Evolutionary conservation across 225 moss, liverwort and hornwort species (phyloP), one percentile per base, ranked within the genome.

Genomic region (Sphagnum contortum): DNA sequence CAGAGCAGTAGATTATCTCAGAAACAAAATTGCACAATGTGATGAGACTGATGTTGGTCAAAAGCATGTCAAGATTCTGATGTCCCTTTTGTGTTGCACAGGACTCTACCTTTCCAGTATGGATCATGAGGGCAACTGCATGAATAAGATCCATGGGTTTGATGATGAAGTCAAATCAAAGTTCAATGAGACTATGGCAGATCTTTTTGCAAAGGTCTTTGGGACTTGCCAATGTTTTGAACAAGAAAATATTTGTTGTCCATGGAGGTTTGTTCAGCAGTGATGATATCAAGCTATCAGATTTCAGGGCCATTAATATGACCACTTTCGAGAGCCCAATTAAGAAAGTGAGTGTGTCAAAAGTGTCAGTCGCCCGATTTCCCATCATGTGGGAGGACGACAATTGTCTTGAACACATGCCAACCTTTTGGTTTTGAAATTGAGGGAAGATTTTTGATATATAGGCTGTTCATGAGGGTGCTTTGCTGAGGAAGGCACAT

Each of bases 71-170:
- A 29, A 29, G 29, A 29, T 29, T 29, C 29, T 29, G 29, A 29
- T 29, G 29, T 29, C 29, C 29, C 29, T 29, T 29, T 29, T 29
- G 0, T 29, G 29, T 29, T 29, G 51, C 45, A 70, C 82, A 93
- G 98, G 98, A 57, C 78, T 98, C 60, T 89, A 81, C 66, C 76
- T 98, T 50, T 85, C 93, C 45, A 93, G 98, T 77, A 93, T 93
- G 72, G 93, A 98, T 69, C 98, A 98, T 68, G 98, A 98, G 79
- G 91, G 93, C 74, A 98, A 91, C 78, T 87, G 98, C 77, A 98
- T 98, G 98, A 98, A 98, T 68, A 93, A 91, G 74, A 98, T 98
- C 51, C 93, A 98, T 63, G 98, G 98, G 49, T 98, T 98, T 72
- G 91, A 91, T 77, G 98, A 91, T 57, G 98, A 98, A 86, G 98